Percentiles rank a stretch among this genome's conserved stretches.
phyloP scores from a whole-genome alignment of 257 asterid genomes.

The Salvia miltiorrhiza region DNA sequence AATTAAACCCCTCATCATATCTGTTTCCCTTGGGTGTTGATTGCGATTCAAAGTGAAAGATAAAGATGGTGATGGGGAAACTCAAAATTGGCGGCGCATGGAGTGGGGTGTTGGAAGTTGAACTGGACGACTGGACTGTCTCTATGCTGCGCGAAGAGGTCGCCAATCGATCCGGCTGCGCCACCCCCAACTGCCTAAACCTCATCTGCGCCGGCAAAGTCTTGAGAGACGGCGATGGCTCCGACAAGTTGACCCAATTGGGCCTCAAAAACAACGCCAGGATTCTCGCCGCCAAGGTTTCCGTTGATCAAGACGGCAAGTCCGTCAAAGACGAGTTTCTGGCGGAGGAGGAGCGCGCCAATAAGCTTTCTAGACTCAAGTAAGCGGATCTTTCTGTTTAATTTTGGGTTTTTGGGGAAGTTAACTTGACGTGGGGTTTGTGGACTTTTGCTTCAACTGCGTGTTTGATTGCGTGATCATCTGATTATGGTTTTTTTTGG shows the following conservation, averaged over 20 bases:
- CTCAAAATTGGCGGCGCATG: conserved; percentile 86
- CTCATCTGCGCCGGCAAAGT: conserved; percentile 72
- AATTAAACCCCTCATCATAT: neutral
- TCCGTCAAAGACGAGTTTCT: conserved; percentile 54
- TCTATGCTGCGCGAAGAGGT: conserved; percentile 64
- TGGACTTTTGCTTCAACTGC: conserved; percentile 9
- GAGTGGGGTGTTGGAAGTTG: conserved; percentile 82
- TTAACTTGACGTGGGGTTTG: conserved; percentile 2
- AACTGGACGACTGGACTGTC: conserved; percentile 79
- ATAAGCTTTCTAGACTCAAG: conserved; percentile 68
- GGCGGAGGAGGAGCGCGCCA: conserved; percentile 90
- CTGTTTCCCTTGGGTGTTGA: neutral
- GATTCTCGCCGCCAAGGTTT: conserved; percentile 69
- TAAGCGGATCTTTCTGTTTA: conserved; percentile 25
- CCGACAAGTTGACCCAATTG: conserved; percentile 62
- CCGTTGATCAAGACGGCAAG: conserved; percentile 59
- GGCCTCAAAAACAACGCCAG: conserved; percentile 73
- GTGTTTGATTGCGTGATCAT: conserved; percentile 23
- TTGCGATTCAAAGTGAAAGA: neutral
- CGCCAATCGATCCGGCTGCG: conserved; percentile 62
- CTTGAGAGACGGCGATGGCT: conserved; percentile 61
- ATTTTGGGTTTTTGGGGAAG: neutral
- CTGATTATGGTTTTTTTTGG: neutral
- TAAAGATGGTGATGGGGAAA: conserved; percentile 51
- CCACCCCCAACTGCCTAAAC: conserved; percentile 45